These are phyloP conservation scores for Saccharomycopsis sp. DNA, from an alignment of 805 yeast genomes.

Conservation along the genomic window DNA sequence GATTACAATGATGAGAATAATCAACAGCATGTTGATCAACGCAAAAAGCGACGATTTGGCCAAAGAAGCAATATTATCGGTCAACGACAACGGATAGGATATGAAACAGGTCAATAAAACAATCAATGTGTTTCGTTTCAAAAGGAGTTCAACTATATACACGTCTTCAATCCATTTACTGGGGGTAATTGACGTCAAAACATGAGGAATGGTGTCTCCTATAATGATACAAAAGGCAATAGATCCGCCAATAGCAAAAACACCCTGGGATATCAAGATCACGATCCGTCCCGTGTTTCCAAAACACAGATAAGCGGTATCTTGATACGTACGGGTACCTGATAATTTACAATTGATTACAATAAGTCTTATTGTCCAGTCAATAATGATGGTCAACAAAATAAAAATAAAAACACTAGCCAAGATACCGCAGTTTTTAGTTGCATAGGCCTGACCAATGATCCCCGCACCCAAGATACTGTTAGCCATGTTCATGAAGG, in stretches of 20 bases:
- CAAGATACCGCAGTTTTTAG: constrained; percentile 68
- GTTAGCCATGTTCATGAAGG: constrained; percentile 96
- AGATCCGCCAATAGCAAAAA: constrained; percentile 91
- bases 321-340: constrained; percentile 76
- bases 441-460: constrained; percentile 88
- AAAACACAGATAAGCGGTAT: constrained; percentile 71
- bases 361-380: constrained; percentile 80
- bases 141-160: constrained; percentile 44
- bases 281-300: constrained; percentile 65
- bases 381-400: constrained; percentile 62
- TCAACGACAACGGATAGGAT: constrained; percentile 77
- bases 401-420: constrained; percentile 64
- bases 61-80: constrained; percentile 72
- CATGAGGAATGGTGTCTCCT: constrained; percentile 94
- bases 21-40: constrained; percentile 72
- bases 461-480: constrained; percentile 94
- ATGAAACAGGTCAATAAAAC: constrained; percentile 60
- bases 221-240: constrained; percentile 91
- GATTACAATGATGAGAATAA: constrained; percentile 63
- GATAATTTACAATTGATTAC: constrained; percentile 76
- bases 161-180: constrained; percentile 29
- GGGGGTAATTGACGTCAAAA: constrained; percentile 60
- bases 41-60: constrained; percentile 89
- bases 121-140: constrained; percentile 67
- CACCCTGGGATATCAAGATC: constrained; percentile 69